phyloP scores from a whole-genome alignment of 1,284 basidiomycete genomes.

The Malassezia furfur region DNA sequence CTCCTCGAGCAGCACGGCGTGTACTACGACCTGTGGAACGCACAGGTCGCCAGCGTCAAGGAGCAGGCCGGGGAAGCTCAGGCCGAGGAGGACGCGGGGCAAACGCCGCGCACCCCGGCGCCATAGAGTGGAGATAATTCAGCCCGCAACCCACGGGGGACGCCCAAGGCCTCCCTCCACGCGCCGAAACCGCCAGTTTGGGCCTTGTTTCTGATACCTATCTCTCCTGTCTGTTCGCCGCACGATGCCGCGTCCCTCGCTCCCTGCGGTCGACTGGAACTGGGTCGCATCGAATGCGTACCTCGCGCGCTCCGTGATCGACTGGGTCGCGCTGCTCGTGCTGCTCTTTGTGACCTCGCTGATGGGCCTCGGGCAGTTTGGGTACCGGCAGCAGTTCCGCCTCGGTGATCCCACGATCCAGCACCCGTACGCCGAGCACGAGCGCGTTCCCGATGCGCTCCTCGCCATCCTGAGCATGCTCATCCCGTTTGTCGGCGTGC shows the following conservation, averaged over 20 bases:
- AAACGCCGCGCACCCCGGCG: background rate
- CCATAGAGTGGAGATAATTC: background rate
- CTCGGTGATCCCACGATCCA: slow-evolving; percentile 55
- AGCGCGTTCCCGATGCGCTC: slow-evolving; percentile 65
- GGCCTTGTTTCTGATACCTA: too few relatives aligned
- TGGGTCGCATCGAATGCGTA: background rate
- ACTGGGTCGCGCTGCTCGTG: slow-evolving; percentile 38
- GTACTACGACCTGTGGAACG: slow-evolving; percentile 42
- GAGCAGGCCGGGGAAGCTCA: background rate
- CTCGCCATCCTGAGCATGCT: slow-evolving; percentile 18
- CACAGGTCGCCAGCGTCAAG: slow-evolving; percentile 19
- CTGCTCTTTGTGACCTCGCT: background rate
- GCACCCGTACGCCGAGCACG: slow-evolving; percentile 62
- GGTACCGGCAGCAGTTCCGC: slow-evolving; percentile 60
- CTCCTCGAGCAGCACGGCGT: slow-evolving; percentile 29
- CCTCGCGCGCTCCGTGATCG: slow-evolving; percentile 9
- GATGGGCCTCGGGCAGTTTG: slow-evolving; percentile 52
- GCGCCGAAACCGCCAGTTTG: too few relatives aligned
- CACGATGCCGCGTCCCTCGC: background rate
- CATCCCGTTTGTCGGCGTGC: slow-evolving; percentile 50
- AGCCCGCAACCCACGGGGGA: too few relatives aligned
- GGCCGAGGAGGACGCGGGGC: background rate
- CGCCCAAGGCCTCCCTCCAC: too few relatives aligned
- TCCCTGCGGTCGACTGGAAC: background rate
- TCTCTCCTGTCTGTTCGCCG: too few relatives aligned